Conservation (phyloP, 2,329 filamentous ascomycete species). For the Knufia fluminis region DNA sequence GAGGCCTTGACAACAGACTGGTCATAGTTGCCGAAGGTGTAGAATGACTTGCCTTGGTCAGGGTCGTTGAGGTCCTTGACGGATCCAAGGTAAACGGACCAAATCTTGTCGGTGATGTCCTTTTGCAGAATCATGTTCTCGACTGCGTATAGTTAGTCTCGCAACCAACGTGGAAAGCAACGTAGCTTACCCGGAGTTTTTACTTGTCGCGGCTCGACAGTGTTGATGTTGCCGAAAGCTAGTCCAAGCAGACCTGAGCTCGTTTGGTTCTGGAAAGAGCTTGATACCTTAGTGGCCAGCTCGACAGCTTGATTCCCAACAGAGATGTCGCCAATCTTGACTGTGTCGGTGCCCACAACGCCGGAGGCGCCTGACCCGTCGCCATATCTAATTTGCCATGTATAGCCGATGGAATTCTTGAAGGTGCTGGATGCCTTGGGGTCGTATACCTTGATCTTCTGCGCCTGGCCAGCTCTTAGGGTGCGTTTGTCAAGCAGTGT, state of each 20-base stretch:
- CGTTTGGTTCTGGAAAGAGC: conserved; percentile 46
- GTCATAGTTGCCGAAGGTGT: conserved; percentile 66
- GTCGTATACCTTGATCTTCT: conserved; percentile 49
- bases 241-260: conserved; percentile 52
- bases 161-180: background rate
- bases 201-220: conserved; percentile 46
- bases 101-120: conserved; percentile 49
- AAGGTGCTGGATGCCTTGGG: conserved; percentile 53
- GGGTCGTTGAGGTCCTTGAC: conserved; percentile 40
- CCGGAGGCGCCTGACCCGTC: conserved; percentile 60
- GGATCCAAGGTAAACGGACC: conserved; percentile 55
- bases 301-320: conserved; percentile 57
- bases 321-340: conserved; percentile 53
- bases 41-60: conserved; percentile 49
- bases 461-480: conserved; percentile 26
- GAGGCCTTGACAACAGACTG: conserved; percentile 48
- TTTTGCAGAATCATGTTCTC: conserved; percentile 54
- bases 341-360: conserved; percentile 52
- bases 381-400: conserved; percentile 60
- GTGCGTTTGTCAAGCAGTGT: conserved; percentile 16
- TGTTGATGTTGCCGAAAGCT: conserved; percentile 57
- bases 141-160: background rate
- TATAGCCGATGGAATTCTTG: conserved; percentile 39
- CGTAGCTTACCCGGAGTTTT: conserved; percentile 40
- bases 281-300: conserved; percentile 50